phyloP scores from a whole-genome alignment of 768 basidiomycete genomes.

The Sarcodon sp. region DNA sequence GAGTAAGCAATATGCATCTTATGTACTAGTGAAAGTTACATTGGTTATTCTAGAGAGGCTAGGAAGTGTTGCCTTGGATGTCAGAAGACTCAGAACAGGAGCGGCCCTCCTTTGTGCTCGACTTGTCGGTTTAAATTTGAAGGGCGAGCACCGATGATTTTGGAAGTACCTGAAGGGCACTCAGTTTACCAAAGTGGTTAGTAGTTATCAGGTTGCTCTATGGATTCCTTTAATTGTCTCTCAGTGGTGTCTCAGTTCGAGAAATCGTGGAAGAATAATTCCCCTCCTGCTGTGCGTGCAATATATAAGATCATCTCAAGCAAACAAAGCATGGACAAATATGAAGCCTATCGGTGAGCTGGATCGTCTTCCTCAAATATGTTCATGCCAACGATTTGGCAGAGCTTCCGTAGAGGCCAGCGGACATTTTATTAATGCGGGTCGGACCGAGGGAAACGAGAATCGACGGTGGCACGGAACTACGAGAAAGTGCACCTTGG shows the following conservation, averaged over 20 bases:
- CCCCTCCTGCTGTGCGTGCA: slow-evolving; percentile 39
- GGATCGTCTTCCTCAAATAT: background rate
- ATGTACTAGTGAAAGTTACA: slow-evolving; percentile 7
- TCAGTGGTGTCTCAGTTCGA: no score
- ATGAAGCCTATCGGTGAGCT: slow-evolving; percentile 47
- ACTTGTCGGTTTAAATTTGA: slow-evolving; percentile 30
- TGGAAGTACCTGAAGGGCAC: background rate
- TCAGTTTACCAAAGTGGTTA: background rate
- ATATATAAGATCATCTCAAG: slow-evolving; percentile 54
- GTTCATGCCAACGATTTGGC: background rate
- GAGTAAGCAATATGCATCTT: slow-evolving; percentile 27
- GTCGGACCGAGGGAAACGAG: slow-evolving; percentile 53
- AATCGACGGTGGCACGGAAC: slow-evolving; percentile 72
- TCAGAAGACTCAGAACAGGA: slow-evolving; percentile 39
- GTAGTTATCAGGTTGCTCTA: background rate
- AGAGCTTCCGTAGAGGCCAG: slow-evolving; percentile 45
- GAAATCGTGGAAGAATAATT: slow-evolving; percentile 39
- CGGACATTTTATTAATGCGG: slow-evolving; percentile 41
- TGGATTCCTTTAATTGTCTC: no score
- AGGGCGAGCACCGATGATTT: background rate
- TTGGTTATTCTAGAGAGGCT: slow-evolving; percentile 2
- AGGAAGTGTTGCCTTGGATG: slow-evolving; percentile 49
- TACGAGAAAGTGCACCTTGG: slow-evolving; percentile 48
- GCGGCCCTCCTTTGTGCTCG: slow-evolving; percentile 46
- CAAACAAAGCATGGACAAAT: slow-evolving; percentile 34